Conservation (phyloP, 768 basidiomycete species). For the Leccinum disarticulatum region DNA sequence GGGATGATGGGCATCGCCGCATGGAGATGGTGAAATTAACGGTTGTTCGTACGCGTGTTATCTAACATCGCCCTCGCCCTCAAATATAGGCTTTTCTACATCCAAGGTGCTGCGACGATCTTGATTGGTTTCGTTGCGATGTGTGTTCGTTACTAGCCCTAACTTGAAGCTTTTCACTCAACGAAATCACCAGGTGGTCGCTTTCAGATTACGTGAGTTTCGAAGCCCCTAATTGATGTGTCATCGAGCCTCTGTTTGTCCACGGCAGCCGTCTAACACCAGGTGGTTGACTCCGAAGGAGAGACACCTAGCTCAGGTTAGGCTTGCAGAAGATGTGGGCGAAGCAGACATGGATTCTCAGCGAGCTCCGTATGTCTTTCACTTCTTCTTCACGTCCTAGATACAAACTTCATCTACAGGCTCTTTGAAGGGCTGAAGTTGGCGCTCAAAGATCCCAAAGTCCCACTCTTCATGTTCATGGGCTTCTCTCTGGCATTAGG, state of each 20-base stretch:
- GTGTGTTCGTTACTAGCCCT: conserved; percentile 29
- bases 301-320: conserved; percentile 57
- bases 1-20: conserved; percentile 62
- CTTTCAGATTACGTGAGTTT: conserved; percentile 58
- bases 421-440: conserved; percentile 7
- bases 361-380: conserved; percentile 51
- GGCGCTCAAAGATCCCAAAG: neutral
- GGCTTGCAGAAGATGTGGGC: conserved; percentile 49
- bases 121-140: conserved; percentile 52
- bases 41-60: neutral
- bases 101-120: neutral
- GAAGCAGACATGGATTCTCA: conserved; percentile 45
- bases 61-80: neutral
- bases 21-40: conserved; percentile 59
- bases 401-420: conserved; percentile 4
- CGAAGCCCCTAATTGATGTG: neutral
- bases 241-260: neutral
- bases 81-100: neutral
- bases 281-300: conserved; percentile 53
- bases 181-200: conserved; percentile 42
- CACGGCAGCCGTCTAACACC: conserved; percentile 56
- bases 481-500: conserved; percentile 52
- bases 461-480: conserved; percentile 53
- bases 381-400: neutral
- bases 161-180: neutral